These are phyloP conservation scores for Chlorella vulgaris DNA, from an alignment of 139 green algal genomes.

Conservation along the genomic window DNA sequence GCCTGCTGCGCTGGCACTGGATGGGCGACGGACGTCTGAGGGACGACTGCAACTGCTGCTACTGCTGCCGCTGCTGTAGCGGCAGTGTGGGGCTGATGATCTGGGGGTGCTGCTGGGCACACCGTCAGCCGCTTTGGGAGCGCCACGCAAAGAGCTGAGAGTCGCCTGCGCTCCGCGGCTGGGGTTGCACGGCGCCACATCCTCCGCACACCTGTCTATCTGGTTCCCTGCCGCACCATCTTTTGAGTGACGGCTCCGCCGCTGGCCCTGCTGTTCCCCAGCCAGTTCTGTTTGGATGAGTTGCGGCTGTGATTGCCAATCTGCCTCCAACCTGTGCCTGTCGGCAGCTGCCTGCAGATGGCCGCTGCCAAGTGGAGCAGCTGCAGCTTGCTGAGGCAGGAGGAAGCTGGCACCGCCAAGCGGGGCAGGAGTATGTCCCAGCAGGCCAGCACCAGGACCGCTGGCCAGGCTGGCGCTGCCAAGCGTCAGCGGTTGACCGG, in stretches of 20 bases:
- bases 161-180: constrained; percentile 13
- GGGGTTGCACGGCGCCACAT: background rate
- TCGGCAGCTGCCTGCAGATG: background rate
- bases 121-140: too few species aligned
- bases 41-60: background rate
- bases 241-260: background rate
- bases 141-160: background rate
- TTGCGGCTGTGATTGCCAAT: too few species aligned
- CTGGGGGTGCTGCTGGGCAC: background rate
- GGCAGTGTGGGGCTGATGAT: background rate
- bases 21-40: too few species aligned
- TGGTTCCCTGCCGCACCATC: background rate
- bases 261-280: too few species aligned
- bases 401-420: constrained; percentile 24
- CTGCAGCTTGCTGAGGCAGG: background rate
- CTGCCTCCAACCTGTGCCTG: too few species aligned
- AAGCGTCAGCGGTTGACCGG: constrained; percentile 4
- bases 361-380: too few species aligned
- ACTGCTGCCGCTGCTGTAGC: background rate
- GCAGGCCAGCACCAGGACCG: background rate
- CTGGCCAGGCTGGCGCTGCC: background rate
- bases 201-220: background rate
- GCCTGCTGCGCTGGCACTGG: background rate
- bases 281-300: too few species aligned
- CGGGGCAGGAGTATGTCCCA: too few species aligned